phyloP scores from a whole-genome alignment of 2,329 filamentous ascomycete genomes.

The Aureobasidium sp. region DNA sequence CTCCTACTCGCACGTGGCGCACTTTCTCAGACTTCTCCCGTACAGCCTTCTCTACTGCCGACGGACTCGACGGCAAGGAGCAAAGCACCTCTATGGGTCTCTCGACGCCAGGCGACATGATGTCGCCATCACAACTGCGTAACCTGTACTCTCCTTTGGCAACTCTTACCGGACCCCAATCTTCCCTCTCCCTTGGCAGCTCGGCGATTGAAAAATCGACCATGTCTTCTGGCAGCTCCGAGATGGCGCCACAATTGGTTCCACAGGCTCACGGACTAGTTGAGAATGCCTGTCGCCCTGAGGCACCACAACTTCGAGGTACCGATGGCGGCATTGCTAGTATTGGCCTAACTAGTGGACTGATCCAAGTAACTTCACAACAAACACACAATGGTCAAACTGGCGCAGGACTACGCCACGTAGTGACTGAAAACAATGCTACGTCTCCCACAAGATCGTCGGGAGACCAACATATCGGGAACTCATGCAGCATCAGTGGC shows the following conservation, averaged over 20 bases:
- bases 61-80: slow-evolving; percentile 8
- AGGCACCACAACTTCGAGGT: not conserved
- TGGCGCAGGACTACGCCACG: not conserved
- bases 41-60: slow-evolving; percentile 7
- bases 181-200: not conserved
- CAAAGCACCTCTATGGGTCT: not conserved
- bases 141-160: not conserved
- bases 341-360: not conserved
- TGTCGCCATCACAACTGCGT: slow-evolving; percentile 4
- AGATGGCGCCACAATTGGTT: not conserved
- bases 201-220: not conserved
- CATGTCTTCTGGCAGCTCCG: not conserved
- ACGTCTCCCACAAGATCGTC: not conserved
- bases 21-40: slow-evolving; percentile 7
- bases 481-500: not conserved
- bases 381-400: not conserved
- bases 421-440: not conserved
- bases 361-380: not conserved
- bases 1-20: not conserved
- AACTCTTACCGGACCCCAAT: slow-evolving; percentile 5
- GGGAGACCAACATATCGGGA: not conserved
- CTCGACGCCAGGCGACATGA: not conserved
- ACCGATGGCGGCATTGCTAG: not conserved
- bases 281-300: not conserved
- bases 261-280: not conserved